phyloP scores from a whole-genome alignment of 108 stramenopile genomes.

The Aurantiochytrium sp. region DNA sequence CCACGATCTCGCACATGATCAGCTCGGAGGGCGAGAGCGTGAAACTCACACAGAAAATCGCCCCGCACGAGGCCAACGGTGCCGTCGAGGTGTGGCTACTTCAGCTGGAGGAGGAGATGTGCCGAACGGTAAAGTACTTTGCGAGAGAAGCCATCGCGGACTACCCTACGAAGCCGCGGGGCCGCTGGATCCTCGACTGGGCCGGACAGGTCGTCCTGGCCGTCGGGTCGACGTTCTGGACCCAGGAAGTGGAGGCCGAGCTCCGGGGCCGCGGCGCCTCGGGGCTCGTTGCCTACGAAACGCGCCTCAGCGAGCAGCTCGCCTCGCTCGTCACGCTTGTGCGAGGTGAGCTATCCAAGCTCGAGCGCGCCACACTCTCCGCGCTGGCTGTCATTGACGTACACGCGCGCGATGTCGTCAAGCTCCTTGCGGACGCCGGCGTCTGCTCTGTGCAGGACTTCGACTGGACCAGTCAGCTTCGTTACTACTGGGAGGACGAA shows the following conservation, averaged over 20 bases:
- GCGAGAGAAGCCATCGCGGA: conserved; percentile 49
- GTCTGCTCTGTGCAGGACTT: conserved; percentile 52
- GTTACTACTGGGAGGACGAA: conserved; percentile 63
- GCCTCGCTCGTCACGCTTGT: conserved; percentile 53
- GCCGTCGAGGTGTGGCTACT: conserved; percentile 67
- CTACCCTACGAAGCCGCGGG: conserved; percentile 48
- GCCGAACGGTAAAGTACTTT: conserved; percentile 43
- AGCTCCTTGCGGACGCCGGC: conserved; percentile 41
- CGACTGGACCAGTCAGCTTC: conserved; percentile 61
- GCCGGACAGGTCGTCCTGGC: conserved; percentile 64
- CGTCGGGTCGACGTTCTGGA: conserved; percentile 60
- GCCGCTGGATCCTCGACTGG: conserved; percentile 61
- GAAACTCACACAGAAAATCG: conserved; percentile 46
- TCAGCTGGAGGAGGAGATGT: conserved; percentile 60
- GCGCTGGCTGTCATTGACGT: conserved; percentile 64
- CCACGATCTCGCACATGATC: conserved; percentile 54
- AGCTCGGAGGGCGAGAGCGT: conserved; percentile 55
- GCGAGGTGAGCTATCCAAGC: conserved; percentile 53
- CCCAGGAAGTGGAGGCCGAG: conserved; percentile 47
- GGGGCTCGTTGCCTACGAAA: conserved; percentile 48
- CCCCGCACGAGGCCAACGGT: conserved; percentile 43
- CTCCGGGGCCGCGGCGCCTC: conserved; percentile 37
- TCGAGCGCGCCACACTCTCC: conserved; percentile 60
- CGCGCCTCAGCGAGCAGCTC: conserved; percentile 43
- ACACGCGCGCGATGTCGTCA: conserved; percentile 61